These are phyloP conservation scores for Fusarium sp. DNA, from an alignment of 2,329 filamentous ascomycete species.

Conservation along the genomic window DNA sequence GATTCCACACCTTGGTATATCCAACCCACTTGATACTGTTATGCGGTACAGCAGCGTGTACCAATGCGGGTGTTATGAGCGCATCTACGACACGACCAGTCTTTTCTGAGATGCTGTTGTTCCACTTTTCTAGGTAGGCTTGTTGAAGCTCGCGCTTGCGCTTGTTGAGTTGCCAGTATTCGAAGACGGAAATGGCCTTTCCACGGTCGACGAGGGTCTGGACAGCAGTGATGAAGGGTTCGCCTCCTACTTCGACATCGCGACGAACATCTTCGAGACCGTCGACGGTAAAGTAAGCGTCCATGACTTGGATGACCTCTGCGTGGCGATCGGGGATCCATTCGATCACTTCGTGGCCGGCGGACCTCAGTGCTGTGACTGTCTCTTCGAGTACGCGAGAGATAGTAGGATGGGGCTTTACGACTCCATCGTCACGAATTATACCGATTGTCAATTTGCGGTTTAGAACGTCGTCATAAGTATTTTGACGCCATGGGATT, in stretches of 20 bases:
- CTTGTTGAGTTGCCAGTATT: conserved; percentile 75
- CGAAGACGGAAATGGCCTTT: conserved; percentile 67
- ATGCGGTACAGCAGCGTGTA: conserved; percentile 66
- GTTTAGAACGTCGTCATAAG: conserved; percentile 54
- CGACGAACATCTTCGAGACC: conserved; percentile 71
- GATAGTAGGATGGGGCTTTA: conserved; percentile 65
- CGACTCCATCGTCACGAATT: conserved; percentile 63
- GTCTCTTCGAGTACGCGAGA: conserved; percentile 56
- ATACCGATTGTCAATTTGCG: conserved; percentile 62
- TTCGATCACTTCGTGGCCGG: conserved; percentile 65
- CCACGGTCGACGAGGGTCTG: conserved; percentile 65
- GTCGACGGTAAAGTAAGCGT: conserved; percentile 70
- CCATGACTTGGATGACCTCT: conserved; percentile 68
- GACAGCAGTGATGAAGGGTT: conserved; percentile 69
- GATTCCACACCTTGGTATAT: conserved; percentile 49
- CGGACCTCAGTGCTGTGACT: conserved; percentile 51
- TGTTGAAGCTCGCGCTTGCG: conserved; percentile 58
- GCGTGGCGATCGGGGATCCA: conserved; percentile 65
- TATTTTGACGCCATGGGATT: conserved; percentile 62
- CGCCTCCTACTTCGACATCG: conserved; percentile 65
- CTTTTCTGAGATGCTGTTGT: conserved; percentile 52
- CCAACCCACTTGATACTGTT: conserved; percentile 59
- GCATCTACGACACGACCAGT: conserved; percentile 64
- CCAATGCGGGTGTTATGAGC: conserved; percentile 68
- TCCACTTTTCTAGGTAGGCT: conserved; percentile 69